Evolutionary conservation across 2,329 filamentous ascomycete species (phyloP), one percentile per base, ranked within the genome.

Genomic region (Zasmidium cellare): DNA sequence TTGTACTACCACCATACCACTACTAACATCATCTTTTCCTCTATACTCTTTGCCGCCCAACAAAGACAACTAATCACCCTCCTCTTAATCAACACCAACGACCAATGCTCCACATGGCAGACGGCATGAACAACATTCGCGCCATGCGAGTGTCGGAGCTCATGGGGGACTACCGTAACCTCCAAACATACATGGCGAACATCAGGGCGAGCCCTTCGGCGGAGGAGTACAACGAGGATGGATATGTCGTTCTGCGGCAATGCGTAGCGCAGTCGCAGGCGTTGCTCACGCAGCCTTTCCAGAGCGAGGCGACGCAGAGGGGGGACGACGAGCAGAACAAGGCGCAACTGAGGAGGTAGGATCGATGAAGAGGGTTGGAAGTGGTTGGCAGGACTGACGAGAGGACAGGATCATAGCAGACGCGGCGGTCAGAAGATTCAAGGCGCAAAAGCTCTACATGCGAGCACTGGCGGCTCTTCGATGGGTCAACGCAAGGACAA

Each of bases 71-170:
- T 28, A 11, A 28, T 28, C 50, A 3, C 3, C 35, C 28, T 18
- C 35, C 31, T 45, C 31, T 20, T 41, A 24, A 14, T 44, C 23
- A 28, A 6, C 25, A 28, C 25, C 25, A n/a, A n/a, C n/a, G 12
- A n/a, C 53, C 46, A 48, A 56, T 56, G 53, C 41, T 38, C 44
- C 23, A 53, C 65, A 85, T 84, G 82, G 77, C 82, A 61, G 82
- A 85, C 75, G 82, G 81, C 75, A 85, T 86, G 65, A 87, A 87
- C 69, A 80, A 86, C 69, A 83, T 83, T 58, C 82, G 85, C 68
- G 84, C 85, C 51, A 77, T 87, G 71, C 81, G 85, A 65, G 75
- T 87, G 63, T 78, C 83, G 48, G 85, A 87, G 72, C 80, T 87
- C 69, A 84, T 87, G 76, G 81, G 80, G 62, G 85, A 87, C 74